Conservation (phyloP, 208 protist genomes). For the Wallacemonas collosoma region DNA sequence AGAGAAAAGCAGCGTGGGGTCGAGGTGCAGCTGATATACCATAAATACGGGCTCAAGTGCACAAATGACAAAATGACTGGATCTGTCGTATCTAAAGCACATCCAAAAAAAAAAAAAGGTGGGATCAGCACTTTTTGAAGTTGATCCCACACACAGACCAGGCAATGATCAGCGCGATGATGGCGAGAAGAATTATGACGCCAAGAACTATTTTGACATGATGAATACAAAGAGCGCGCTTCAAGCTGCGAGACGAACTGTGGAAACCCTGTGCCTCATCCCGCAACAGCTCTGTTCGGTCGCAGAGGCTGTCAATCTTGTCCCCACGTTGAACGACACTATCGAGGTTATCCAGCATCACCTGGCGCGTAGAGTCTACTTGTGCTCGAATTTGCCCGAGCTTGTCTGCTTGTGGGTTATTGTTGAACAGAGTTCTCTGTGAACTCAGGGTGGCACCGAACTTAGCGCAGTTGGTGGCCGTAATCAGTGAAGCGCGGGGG, state of each 20-base stretch:
- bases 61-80: too few species aligned
- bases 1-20: too few species aligned
- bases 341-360: constrained; percentile 88
- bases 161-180: constrained; percentile 66
- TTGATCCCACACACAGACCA: constrained; percentile 67
- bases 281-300: constrained; percentile 69
- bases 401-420: constrained; percentile 70
- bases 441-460: constrained; percentile 48
- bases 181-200: constrained; percentile 45
- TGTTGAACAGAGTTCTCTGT: constrained; percentile 50
- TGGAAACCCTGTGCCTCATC: constrained; percentile 73
- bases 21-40: too few species aligned
- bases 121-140: constrained; percentile 67
- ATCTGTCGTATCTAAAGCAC: too few species aligned
- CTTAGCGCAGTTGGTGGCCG: constrained; percentile 34
- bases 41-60: too few species aligned
- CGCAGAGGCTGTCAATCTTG: constrained; percentile 80
- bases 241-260: constrained; percentile 49
- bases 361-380: constrained; percentile 70
- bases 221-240: constrained; percentile 55
- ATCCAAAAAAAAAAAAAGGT: constrained; percentile 1
- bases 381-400: constrained; percentile 71
- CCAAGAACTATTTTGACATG: constrained; percentile 71
- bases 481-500: constrained; percentile 47
- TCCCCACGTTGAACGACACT: constrained; percentile 81